phyloP scores from a whole-genome alignment of 106 monocot genomes.

The Vanilla planifolia region DNA sequence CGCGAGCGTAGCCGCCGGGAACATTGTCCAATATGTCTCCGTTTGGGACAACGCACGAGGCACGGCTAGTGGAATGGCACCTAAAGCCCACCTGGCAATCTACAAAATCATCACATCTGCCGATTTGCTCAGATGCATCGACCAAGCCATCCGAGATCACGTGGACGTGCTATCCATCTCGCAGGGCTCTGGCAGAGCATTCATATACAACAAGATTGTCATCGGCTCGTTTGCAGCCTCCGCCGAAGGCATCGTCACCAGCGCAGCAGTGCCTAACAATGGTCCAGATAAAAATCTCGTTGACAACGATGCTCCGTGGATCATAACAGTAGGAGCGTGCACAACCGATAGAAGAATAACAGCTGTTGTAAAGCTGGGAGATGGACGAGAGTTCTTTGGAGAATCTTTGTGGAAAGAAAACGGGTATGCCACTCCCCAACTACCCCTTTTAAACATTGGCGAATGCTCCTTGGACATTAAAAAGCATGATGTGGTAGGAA shows the following conservation, averaged over 20 bases:
- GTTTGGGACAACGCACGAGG: constrained; percentile 11
- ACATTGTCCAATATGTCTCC: constrained; percentile 7
- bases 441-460: not conserved
- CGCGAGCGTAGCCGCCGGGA: constrained; percentile 28
- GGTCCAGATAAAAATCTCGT: constrained; percentile 1
- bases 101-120: constrained; percentile 11
- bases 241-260: not conserved
- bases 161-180: constrained; percentile 19
- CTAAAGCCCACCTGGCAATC: constrained; percentile 26
- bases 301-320: constrained; percentile 19
- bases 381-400: constrained; percentile 20
- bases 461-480: not conserved
- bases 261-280: not conserved
- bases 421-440: not conserved
- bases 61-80: constrained; percentile 24
- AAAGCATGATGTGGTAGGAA: not conserved
- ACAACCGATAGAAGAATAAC: constrained; percentile 9
- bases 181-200: not conserved
- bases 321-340: constrained; percentile 13
- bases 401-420: constrained; percentile 19
- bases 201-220: not conserved
- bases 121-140: constrained; percentile 13
- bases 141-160: constrained; percentile 16
- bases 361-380: constrained; percentile 14
- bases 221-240: constrained; percentile 12